Base-by-base conservation (phyloP, 2,329 filamentous ascomycete genomes). In the Polytolypa hystricis region DNA sequence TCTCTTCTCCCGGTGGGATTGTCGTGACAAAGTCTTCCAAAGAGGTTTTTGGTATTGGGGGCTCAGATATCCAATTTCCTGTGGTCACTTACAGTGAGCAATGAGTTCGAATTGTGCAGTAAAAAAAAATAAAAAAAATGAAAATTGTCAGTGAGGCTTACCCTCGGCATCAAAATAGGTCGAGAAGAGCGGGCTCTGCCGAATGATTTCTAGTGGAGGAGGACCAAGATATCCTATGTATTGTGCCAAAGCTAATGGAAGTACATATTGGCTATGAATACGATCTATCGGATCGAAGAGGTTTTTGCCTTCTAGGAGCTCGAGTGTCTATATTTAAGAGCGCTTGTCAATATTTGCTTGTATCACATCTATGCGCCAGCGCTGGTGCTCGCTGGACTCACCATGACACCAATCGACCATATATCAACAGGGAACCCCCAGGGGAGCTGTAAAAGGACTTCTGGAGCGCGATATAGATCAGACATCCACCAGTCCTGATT, bases 261-360 rank as follows among this genome's bases (percentile, higher is more conserved):
- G 40, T 8, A 47, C 48, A 38, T 54, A 55, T 37, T 54, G 47
- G 7, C 41, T 21, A 33, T 51, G 11, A 17, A 35, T 41, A 15
- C 15, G 37, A 44, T 52, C 48, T n/a, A 51, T 42, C 3, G 52
- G 51, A 39, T 50, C 39, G 38, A 55, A 50, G 6, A 55, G 38
- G 20, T 48, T 52, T 28, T 29, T 47, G 5, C 48, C 50, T 45
- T 52, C 49, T 9, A 53, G 15, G 6, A 53, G 44, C 35, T 55
- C 51, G 4, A 54, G 46, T 14, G 47, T 48, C 50, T 54, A 37
- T 33, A 27, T n/a, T n/a, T n/a, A n/a, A n/a, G n/a, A n/a, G n/a
- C n/a, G n/a, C n/a, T n/a, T n/a, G n/a, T n/a, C n/a, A n/a, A n/a
- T n/a, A n/a, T n/a, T n/a, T n/a, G n/a, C n/a, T n/a, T n/a, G n/a